Percentiles rank a stretch among this genome's conserved stretches.
Evolutionary conservation across 1,284 basidiomycete species (phyloP).

Genomic region (Anthracocystis panici-leucophaei): DNA sequence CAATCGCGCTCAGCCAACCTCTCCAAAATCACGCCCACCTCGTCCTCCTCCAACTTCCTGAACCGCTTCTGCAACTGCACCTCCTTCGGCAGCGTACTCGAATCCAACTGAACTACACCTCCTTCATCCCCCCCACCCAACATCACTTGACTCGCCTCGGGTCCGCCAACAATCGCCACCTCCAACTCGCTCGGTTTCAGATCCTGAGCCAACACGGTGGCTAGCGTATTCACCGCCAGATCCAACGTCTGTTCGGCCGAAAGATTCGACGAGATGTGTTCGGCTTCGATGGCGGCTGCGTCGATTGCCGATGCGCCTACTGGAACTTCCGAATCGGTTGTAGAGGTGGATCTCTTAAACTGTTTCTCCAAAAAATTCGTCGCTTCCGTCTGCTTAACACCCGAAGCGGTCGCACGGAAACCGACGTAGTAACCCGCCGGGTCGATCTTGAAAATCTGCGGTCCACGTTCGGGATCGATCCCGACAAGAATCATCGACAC

Average conservation of each 20-base stretch:
- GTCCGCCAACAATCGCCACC: conserved; percentile 71
- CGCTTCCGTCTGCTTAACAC: conserved; percentile 98
- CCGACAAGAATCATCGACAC: conserved; percentile 98
- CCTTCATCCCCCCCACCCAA: conserved; percentile 16
- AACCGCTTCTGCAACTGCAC: conserved; percentile 59
- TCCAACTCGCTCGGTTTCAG: conserved; percentile 79
- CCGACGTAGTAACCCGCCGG: conserved; percentile 99
- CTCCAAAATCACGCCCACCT: conserved; percentile 64
- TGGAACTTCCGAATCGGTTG: not conserved
- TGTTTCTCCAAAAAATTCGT: conserved; percentile 97
- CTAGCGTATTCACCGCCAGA: conserved; percentile 95
- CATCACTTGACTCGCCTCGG: conserved; percentile 30
- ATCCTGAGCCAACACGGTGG: conserved; percentile 91
- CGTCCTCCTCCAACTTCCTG: conserved; percentile 59
- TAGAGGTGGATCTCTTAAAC: conserved; percentile 81
- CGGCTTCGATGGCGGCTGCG: conserved; percentile 56
- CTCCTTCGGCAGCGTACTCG: conserved; percentile 36
- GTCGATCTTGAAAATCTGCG: conserved; percentile 97
- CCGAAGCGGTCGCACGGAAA: conserved; percentile 94
- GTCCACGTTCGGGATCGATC: conserved; percentile 83
- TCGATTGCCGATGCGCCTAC: conserved; percentile 42
- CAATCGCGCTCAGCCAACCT: conserved; percentile 66
- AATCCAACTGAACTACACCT: conserved; percentile 20
- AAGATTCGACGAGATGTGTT: conserved; percentile 48
- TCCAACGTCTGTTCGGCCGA: conserved; percentile 71